Conservation (phyloP, 1,284 basidiomycete genomes). For the Cutaneotrichosporon sp. region DNA sequence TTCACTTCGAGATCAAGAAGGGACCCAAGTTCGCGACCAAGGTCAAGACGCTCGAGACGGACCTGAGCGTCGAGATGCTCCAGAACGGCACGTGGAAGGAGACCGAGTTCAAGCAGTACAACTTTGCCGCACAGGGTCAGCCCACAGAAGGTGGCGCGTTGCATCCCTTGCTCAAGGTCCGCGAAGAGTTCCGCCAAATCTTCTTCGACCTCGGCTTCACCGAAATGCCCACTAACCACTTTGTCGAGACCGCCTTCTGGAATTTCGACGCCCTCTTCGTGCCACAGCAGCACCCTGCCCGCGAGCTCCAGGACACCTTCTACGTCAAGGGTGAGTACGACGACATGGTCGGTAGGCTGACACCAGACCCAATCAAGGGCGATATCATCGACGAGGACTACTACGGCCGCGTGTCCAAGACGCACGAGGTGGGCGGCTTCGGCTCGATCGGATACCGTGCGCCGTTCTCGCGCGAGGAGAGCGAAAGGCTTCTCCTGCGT, state of each 20-base stretch:
- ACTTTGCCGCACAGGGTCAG: constrained; percentile 93
- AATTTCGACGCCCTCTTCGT: constrained; percentile 99
- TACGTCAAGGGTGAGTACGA: constrained; percentile 76
- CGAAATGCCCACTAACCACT: constrained; percentile 98
- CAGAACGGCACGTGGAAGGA: constrained; percentile 83
- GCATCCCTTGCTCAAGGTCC: constrained; percentile 93
- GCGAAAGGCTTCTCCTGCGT: constrained; percentile 83
- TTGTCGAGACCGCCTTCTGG: constrained; percentile 99
- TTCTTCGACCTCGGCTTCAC: constrained; percentile 99
- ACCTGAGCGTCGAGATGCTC: constrained; percentile 93
- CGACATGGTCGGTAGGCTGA: background rate
- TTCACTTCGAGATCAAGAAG: constrained; percentile 88
- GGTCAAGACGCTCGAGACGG: constrained; percentile 94
- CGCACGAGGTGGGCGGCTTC: constrained; percentile 86
- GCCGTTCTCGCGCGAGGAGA: constrained; percentile 91
- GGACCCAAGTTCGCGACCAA: constrained; percentile 85
- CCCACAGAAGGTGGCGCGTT: constrained; percentile 84
- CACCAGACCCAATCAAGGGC: constrained; percentile 71
- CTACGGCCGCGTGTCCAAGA: constrained; percentile 78
- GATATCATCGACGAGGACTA: constrained; percentile 76
- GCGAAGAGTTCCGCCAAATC: constrained; percentile 95
- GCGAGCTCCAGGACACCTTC: constrained; percentile 98
- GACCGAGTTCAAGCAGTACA: constrained; percentile 93
- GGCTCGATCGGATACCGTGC: constrained; percentile 97
- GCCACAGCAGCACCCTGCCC: constrained; percentile 96